Percentiles rank a stretch among this genome's conserved stretches.
These are phyloP conservation scores for Prototheca stagnorum DNA, from an alignment of 163 green algal genomes.

Conservation along the genomic window DNA sequence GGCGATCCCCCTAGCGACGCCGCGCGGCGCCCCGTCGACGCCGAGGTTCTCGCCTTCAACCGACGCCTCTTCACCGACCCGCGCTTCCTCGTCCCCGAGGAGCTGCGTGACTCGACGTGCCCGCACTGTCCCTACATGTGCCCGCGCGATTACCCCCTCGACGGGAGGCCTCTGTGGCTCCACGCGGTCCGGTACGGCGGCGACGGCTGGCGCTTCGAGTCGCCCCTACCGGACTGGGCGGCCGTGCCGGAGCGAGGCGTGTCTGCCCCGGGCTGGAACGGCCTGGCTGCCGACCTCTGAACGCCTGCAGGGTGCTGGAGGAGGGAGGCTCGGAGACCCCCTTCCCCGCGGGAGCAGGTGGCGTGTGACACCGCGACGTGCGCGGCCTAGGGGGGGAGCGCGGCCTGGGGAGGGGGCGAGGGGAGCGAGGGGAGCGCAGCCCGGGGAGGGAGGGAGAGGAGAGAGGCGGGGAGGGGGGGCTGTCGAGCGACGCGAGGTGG, in stretches of 20 bases:
- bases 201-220: constrained; percentile 19
- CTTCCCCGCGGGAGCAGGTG: no score
- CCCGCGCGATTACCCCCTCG: constrained; percentile 23
- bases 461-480: no score
- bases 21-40: not conserved
- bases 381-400: no score
- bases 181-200: constrained; percentile 27
- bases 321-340: not conserved
- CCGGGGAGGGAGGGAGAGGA: no score
- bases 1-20: not conserved
- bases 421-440: no score
- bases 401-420: no score
- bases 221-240: constrained; percentile 26
- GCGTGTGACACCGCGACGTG: no score
- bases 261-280: no score
- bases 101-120: constrained; percentile 11
- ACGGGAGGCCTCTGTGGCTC: constrained; percentile 34
- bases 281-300: not conserved
- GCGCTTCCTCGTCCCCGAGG: not conserved
- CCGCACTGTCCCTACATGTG: constrained; percentile 24
- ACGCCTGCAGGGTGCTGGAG: not conserved
- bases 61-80: not conserved
- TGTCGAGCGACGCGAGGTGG: no score
- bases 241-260: not conserved
- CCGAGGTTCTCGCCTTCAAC: not conserved